Evolutionary conservation across 2,329 filamentous ascomycete species (phyloP).

Genomic region (Purpureocillium lavendulum): DNA sequence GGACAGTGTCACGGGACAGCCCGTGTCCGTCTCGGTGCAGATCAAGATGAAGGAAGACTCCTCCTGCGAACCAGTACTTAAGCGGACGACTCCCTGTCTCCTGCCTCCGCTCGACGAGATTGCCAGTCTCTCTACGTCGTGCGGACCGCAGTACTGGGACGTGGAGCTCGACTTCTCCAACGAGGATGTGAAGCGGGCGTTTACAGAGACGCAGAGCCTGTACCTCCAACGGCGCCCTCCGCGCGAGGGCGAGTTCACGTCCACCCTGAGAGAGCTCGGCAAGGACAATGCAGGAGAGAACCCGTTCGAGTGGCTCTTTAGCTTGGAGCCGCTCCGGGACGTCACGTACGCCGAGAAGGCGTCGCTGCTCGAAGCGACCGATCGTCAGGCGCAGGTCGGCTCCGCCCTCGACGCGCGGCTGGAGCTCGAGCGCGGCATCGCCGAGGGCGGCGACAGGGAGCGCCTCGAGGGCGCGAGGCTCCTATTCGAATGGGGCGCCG

Average conservation of each 20-base stretch:
- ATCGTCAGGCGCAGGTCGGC: constrained; percentile 38
- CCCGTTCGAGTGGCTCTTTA: constrained; percentile 69
- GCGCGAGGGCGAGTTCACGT: constrained; percentile 61
- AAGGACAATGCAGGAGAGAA: constrained; percentile 20
- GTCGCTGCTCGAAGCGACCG: constrained; percentile 46
- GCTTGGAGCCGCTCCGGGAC: constrained; percentile 43
- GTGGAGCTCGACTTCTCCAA: constrained; percentile 69
- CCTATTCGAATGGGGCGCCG: constrained; percentile 49
- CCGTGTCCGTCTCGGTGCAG: constrained; percentile 64
- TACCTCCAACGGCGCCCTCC: constrained; percentile 64
- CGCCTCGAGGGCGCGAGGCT: constrained; percentile 40
- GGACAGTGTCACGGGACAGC: constrained; percentile 75
- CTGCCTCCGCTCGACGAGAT: constrained; percentile 59
- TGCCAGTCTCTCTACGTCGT: constrained; percentile 48
- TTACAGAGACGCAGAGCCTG: constrained; percentile 63
- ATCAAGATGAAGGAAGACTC: constrained; percentile 46
- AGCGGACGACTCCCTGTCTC: constrained; percentile 48
- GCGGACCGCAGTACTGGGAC: constrained; percentile 67
- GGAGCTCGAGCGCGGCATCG: constrained; percentile 46
- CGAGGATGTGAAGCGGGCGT: constrained; percentile 48
- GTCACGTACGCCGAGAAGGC: constrained; percentile 60
- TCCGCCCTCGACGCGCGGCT: constrained; percentile 62
- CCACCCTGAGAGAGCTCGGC: constrained; percentile 67
- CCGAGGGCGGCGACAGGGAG: constrained; percentile 30
- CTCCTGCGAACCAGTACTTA: constrained; percentile 26